These are phyloP conservation scores for Leccinum subspadiceum DNA, from an alignment of 1,284 basidiomycete genomes.

Conservation along the genomic window DNA sequence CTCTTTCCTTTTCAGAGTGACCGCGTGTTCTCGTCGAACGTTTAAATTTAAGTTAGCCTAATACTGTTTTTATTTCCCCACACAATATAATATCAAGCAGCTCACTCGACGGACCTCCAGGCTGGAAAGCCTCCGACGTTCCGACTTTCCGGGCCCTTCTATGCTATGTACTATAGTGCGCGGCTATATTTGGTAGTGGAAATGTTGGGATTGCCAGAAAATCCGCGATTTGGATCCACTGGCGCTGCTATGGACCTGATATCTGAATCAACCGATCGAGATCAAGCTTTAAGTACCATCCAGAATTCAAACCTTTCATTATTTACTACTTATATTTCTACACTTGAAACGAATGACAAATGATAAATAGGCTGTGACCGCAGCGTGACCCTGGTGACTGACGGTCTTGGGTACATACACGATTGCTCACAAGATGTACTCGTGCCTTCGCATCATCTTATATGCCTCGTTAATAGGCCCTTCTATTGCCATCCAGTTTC, in stretches of 20 bases:
- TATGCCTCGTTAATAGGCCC: conserved; percentile 36
- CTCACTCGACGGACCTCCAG: too few relatives aligned
- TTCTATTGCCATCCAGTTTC: conserved; percentile 51
- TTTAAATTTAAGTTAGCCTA: too few relatives aligned
- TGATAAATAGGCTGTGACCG: neutral
- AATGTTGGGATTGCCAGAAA: neutral
- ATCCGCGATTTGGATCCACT: neutral
- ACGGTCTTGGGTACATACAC: neutral
- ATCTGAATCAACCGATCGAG: neutral
- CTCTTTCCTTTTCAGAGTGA: too few relatives aligned
- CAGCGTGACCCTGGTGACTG: neutral
- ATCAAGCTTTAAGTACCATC: neutral
- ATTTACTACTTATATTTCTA: neutral
- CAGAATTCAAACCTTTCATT: neutral
- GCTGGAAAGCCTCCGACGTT: too few relatives aligned
- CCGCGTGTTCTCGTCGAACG: too few relatives aligned
- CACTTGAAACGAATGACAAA: neutral
- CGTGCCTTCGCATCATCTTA: conserved; percentile 16
- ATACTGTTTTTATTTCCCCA: too few relatives aligned
- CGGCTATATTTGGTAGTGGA: neutral
- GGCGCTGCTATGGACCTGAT: neutral
- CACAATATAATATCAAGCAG: too few relatives aligned
- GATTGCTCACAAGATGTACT: conserved; percentile 16
- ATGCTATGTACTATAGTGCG: neutral
- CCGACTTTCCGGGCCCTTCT: too few relatives aligned